Percentiles rank a stretch among this genome's conserved stretches.
These are phyloP conservation scores for Aspergillus versicolor DNA, from an alignment of 2,329 filamentous ascomycete species.

Conservation along the genomic window DNA sequence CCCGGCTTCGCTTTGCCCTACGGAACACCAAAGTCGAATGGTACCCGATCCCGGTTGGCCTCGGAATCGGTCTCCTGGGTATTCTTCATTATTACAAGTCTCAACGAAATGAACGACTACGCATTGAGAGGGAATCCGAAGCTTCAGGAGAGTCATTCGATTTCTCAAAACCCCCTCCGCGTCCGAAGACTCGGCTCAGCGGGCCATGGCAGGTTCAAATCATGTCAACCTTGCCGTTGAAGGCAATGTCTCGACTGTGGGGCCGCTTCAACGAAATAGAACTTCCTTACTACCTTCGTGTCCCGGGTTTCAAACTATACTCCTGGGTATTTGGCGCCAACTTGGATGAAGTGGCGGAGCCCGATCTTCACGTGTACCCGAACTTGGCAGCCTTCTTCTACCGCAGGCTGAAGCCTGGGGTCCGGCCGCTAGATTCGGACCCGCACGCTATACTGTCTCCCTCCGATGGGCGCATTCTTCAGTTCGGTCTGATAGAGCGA, in stretches of 20 bases:
- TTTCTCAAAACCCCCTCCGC: slow-evolving; percentile 46
- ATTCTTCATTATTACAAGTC: slow-evolving; percentile 81
- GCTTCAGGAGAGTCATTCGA: slow-evolving; percentile 36
- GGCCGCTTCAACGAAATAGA: slow-evolving; percentile 86
- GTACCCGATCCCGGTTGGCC: slow-evolving; percentile 84
- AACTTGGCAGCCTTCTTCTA: slow-evolving; percentile 98
- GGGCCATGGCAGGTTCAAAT: slow-evolving; percentile 92
- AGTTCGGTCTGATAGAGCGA: slow-evolving; percentile 87
- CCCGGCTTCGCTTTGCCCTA: slow-evolving; percentile 58
- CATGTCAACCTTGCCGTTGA: slow-evolving; percentile 89
- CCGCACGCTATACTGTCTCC: slow-evolving; percentile 80
- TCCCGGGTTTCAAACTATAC: slow-evolving; percentile 90
- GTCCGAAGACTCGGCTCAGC: slow-evolving; percentile 70
- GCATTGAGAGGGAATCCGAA: slow-evolving; percentile 50
- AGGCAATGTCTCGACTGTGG: slow-evolving; percentile 86
- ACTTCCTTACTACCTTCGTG: slow-evolving; percentile 81
- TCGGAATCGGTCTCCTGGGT: slow-evolving; percentile 82
- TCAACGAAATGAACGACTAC: slow-evolving; percentile 50
- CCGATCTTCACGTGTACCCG: slow-evolving; percentile 83
- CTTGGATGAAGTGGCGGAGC: slow-evolving; percentile 81
- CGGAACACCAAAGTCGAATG: slow-evolving; percentile 71
- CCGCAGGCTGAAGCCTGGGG: slow-evolving; percentile 84
- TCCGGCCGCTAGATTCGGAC: slow-evolving; percentile 78
- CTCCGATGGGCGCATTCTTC: slow-evolving; percentile 84
- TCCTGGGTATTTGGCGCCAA: slow-evolving; percentile 89